Evolutionary conservation across 2,329 filamentous ascomycete species (phyloP), one percentile per base, ranked within the genome.

Genomic region (Mariannaea elegans): DNA sequence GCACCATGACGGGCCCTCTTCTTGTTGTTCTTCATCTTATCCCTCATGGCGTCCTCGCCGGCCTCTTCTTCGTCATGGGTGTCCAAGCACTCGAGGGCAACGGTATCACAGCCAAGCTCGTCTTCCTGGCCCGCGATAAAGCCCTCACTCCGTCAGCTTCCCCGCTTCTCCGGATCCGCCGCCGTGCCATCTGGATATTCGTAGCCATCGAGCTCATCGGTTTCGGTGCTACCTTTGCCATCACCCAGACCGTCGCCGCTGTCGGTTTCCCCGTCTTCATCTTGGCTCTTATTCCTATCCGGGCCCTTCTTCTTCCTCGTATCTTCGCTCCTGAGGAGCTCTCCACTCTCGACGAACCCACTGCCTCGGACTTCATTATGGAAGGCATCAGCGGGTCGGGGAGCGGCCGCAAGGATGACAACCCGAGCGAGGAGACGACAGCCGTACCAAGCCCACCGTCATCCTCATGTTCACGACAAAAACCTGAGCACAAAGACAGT

Each of bases 11-110:
- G 1, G 88, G 89, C 0, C 91, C 91, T 0, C 80, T 94, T 2
- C 84, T 94, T 1, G 78, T 88, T 18, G 90, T 93, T 14, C 80
- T 94, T 9, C 89, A 93, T 69, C 83, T 93, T 9, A 91, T 94
- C 65, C 92, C 91, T 0, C 90, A 93, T 71, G 90, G 88, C 60
- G 90, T 94, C 2, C 84, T 94, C 55, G 91, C 91, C 0, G 91
- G 91, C 0, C 82, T 94, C 23, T 94, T 94, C 81, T 94, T 94
- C 77, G 85, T 93, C 72, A 94, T 94, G 91, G 91, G 91, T 39
- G 82, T 92, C 61, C 90, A 94, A 77, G 91, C 91, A 3, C 85
- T 94, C 29, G 84, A 88, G 71, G 88, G 79, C 21, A 94, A 94
- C 72, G 91, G 91, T 19, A 92, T 94, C 71, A 94, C 90, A 0